Base-by-base conservation (phyloP, 1,139 yeast genomes). In the Saccharomyces pastorianus region DNA sequence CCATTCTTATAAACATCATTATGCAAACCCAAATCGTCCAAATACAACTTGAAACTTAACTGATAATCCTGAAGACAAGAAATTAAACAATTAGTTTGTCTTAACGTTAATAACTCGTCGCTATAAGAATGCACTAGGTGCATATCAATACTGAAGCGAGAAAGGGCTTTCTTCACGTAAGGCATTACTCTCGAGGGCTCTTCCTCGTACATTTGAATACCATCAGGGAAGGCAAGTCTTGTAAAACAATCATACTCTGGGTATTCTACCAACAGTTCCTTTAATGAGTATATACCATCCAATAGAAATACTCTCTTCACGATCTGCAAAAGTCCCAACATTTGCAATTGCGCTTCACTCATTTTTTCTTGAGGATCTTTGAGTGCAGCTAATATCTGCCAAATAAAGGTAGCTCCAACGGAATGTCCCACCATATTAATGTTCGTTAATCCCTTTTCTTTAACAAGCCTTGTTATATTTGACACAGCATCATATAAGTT, bases 331-430 rank as follows among this genome's bases (percentile, higher is more conserved):
- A 48, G n/a, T 11, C 41, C 14, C 32, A 55, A 20, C 31, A 4
- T 49, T 50, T 7, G 42, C 17, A 20, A 20, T 17, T 38, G 32
- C n/a, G 29, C 20, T 27, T 51, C 50, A 8, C 52, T 56, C 28
- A 55, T 50, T 3, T 25, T 26, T 2, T 51, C 31, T 2, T 25
- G 42, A 11, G 26, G n/a, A 14, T 13, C 17, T 20, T 51, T 48
- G 7, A 29, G 46, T 34, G 49, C 44, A n/a, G 53, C 49, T 4
- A 55, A 49, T 6, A 82, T 62, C 65, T 88, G 95, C 32, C 85
- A 71, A 1, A 80, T 75, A 49, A 89, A 66, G 2, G 88, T 83
- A 1, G 93, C 89, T 0, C 96, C 96, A 1, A 85, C 95, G 0
- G 95, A 86, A 69, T 89, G 96, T 0, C 96, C 96, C 5, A 81